Evolutionary conservation across 768 basidiomycete species (phyloP).

Genomic region (Dacryopinax spathularia): DNA sequence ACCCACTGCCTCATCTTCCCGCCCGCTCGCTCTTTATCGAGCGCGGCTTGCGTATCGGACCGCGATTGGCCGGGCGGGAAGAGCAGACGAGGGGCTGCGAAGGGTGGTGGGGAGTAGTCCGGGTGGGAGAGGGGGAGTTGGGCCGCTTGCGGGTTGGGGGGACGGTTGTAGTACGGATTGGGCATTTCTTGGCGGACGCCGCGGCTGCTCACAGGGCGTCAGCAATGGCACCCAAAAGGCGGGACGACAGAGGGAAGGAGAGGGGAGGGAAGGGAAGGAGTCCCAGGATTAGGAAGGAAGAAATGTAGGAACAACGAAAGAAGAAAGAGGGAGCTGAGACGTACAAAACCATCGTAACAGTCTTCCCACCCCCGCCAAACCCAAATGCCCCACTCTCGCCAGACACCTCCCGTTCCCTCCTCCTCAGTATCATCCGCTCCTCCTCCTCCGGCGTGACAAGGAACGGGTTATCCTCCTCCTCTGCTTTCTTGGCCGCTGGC

Average conservation of each 20-base stretch:
- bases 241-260: too few species aligned
- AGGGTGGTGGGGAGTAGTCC: conserved; percentile 45
- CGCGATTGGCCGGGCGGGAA: conserved; percentile 17
- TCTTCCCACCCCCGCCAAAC: conserved; percentile 38
- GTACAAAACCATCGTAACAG: conserved; percentile 60
- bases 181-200: conserved; percentile 47
- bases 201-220: conserved; percentile 35
- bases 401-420: background rate
- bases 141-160: conserved; percentile 33
- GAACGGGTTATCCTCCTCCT: background rate
- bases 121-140: conserved; percentile 47
- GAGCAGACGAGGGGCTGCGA: conserved; percentile 42
- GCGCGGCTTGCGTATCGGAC: background rate
- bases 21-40: background rate
- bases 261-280: too few species aligned
- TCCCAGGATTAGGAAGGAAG: background rate
- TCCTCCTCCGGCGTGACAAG: background rate
- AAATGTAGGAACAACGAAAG: background rate
- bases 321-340: conserved; percentile 22
- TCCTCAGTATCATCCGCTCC: background rate
- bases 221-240: background rate
- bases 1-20: background rate
- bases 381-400: background rate
- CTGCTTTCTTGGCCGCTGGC: background rate
- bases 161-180: conserved; percentile 47